phyloP scores from a whole-genome alignment of 1,284 basidiomycete species.

The Malassezia cuniculi region DNA sequence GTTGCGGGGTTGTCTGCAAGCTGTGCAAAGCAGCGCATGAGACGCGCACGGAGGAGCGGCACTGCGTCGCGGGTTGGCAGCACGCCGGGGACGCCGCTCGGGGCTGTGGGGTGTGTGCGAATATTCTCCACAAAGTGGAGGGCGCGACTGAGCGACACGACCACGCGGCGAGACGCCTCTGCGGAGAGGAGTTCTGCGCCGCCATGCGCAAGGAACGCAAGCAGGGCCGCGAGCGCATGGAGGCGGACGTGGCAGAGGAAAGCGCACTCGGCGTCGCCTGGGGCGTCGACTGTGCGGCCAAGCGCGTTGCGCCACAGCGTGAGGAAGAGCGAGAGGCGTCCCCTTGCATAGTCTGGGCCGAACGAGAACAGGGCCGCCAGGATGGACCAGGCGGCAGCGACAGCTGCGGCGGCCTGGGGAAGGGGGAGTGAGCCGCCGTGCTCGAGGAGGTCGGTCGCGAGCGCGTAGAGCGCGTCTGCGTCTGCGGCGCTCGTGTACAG shows the following conservation, averaged over 20 bases:
- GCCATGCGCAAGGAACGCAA: constrained; percentile 66
- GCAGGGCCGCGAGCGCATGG: constrained; percentile 72
- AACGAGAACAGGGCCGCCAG: constrained; percentile 82
- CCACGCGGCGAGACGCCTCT: constrained; percentile 75
- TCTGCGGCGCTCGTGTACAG: constrained; percentile 91
- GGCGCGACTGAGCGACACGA: constrained; percentile 73
- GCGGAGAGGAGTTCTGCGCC: constrained; percentile 61
- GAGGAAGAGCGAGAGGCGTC: constrained; percentile 79
- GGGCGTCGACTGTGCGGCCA: constrained; percentile 61
- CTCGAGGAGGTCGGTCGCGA: constrained; percentile 79
- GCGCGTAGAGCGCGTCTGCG: constrained; percentile 75
- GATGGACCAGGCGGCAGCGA: constrained; percentile 87
- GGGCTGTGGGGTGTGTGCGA: neutral
- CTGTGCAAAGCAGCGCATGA: constrained; percentile 76
- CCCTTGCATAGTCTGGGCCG: constrained; percentile 80
- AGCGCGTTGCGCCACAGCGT: constrained; percentile 93
- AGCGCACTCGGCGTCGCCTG: constrained; percentile 65
- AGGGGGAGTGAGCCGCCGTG: constrained; percentile 71
- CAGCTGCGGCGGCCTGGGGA: constrained; percentile 64
- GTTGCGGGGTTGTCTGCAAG: constrained; percentile 67
- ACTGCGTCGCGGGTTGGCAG: constrained; percentile 22
- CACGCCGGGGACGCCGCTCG: constrained; percentile 14
- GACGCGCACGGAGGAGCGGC: constrained; percentile 60
- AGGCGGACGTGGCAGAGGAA: constrained; percentile 85
- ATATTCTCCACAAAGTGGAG: constrained; percentile 67